Percentiles rank a stretch among this genome's conserved stretches.
Evolutionary conservation across 176 grass and related monocot genomes (phyloP).

Genomic region (Musa beccarii): DNA sequence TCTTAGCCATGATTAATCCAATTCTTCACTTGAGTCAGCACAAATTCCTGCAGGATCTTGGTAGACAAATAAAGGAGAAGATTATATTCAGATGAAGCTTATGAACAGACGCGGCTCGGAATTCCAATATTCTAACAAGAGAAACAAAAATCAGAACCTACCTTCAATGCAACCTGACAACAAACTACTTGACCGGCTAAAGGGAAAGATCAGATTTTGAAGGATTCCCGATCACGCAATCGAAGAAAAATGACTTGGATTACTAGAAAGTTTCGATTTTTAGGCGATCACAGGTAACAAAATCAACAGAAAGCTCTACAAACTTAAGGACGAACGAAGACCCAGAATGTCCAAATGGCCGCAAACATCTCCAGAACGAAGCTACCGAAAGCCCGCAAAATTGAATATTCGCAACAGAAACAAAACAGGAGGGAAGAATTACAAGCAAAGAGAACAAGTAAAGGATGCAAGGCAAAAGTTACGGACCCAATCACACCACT

Average conservation of each 20-base stretch:
- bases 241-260: background rate
- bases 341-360: background rate
- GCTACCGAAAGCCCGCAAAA: background rate
- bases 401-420: conserved; percentile 9
- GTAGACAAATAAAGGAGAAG: conserved; percentile 8
- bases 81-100: background rate
- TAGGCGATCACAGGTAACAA: background rate
- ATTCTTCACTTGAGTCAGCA: background rate
- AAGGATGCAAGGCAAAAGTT: conserved; percentile 4
- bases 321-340: background rate
- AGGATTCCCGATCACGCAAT: background rate
- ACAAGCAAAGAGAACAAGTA: conserved; percentile 25
- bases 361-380: background rate
- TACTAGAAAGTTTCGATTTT: background rate
- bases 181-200: background rate
- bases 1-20: conserved; percentile 24
- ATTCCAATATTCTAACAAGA: background rate
- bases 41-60: conserved; percentile 23
- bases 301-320: background rate
- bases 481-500: conserved; percentile 22
- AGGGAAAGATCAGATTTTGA: background rate
- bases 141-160: background rate
- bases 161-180: background rate
- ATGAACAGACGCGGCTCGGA: background rate
- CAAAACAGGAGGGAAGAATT: conserved; percentile 4